Evolutionary conservation across 805 yeast genomes (phyloP).

Genomic region (Nakazawaea ernobii): DNA sequence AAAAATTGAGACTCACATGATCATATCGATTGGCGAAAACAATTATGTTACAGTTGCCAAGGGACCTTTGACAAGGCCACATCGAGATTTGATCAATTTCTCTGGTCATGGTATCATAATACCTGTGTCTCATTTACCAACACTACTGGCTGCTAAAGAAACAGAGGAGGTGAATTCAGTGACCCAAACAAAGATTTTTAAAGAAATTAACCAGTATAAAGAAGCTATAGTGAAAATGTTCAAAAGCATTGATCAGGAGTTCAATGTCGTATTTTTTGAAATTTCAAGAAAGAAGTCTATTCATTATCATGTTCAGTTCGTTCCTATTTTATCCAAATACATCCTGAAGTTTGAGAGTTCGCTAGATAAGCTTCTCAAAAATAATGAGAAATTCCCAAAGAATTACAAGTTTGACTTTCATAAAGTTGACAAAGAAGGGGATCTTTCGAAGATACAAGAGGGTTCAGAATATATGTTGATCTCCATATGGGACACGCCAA

Average conservation of each 20-base stretch:
- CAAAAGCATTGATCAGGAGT: conserved; percentile 27
- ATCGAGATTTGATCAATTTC: conserved; percentile 39
- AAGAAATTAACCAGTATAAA: conserved; percentile 46
- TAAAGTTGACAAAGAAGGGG: conserved; percentile 15
- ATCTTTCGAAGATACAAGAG: conserved; percentile 20
- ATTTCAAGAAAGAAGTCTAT: conserved; percentile 58
- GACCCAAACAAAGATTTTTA: conserved; percentile 26
- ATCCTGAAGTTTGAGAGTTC: conserved; percentile 35
- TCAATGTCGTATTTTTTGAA: conserved; percentile 61
- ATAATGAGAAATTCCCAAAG: conserved; percentile 40
- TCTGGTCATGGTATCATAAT: conserved; percentile 81
- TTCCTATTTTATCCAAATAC: conserved; percentile 55
- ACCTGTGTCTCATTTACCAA: conserved; percentile 71
- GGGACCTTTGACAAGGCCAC: conserved; percentile 70
- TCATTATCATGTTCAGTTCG: conserved; percentile 72
- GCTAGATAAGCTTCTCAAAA: conserved; percentile 38
- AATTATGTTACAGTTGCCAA: conserved; percentile 74
- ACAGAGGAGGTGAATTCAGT: conserved; percentile 19
- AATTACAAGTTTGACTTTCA: conserved; percentile 41
- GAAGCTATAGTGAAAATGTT: conserved; percentile 45
- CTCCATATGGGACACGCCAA: conserved; percentile 14
- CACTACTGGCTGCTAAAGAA: conserved; percentile 20
- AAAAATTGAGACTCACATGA: conserved; percentile 70
- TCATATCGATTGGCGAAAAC: conserved; percentile 63
- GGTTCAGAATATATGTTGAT: conserved; percentile 33